These are phyloP conservation scores for Tilletia setariae DNA, from an alignment of 1,284 basidiomycete genomes.

Conservation along the genomic window DNA sequence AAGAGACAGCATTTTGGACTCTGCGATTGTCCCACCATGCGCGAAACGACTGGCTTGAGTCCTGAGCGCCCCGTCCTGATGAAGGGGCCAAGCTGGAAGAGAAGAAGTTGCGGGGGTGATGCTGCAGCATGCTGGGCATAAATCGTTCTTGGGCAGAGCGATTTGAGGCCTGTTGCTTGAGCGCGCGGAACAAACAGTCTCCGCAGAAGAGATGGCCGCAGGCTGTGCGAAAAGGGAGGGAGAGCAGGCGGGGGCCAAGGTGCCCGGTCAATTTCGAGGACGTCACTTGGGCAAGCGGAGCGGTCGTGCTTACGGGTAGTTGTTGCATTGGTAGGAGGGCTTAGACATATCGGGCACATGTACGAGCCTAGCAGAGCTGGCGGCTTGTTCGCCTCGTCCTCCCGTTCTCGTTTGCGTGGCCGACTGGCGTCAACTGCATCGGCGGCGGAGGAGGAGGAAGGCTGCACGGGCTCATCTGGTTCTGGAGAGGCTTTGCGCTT, in stretches of 20 bases:
- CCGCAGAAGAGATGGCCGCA: constrained; percentile 52
- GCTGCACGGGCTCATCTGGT: neutral
- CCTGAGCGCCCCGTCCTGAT: too few relatives aligned
- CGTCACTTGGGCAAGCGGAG: neutral
- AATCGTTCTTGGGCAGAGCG: neutral
- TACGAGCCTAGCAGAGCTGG: constrained; percentile 24
- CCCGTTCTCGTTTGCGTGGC: constrained; percentile 8
- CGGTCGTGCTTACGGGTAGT: neutral
- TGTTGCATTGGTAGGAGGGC: constrained; percentile 30
- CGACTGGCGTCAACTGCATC: neutral
- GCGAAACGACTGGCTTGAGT: too few relatives aligned
- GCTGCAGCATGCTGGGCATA: too few relatives aligned
- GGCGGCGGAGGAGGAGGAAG: neutral
- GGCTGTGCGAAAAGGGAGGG: constrained; percentile 33
- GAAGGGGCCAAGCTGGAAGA: too few relatives aligned
- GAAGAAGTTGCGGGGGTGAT: too few relatives aligned
- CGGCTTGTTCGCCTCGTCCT: neutral
- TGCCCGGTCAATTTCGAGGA: neutral
- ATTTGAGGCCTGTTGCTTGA: constrained; percentile 22
- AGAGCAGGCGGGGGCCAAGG: too few relatives aligned
- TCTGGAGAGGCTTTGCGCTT: constrained; percentile 5
- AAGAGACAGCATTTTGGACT: too few relatives aligned
- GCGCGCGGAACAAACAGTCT: constrained; percentile 41
- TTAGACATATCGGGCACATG: constrained; percentile 47
- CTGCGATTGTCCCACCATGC: too few relatives aligned